Percentiles rank a stretch among this genome's conserved stretches.
These are phyloP conservation scores for Taxillus chinensis DNA, from an alignment of 164 flowering plant genomes.

Conservation along the genomic window DNA sequence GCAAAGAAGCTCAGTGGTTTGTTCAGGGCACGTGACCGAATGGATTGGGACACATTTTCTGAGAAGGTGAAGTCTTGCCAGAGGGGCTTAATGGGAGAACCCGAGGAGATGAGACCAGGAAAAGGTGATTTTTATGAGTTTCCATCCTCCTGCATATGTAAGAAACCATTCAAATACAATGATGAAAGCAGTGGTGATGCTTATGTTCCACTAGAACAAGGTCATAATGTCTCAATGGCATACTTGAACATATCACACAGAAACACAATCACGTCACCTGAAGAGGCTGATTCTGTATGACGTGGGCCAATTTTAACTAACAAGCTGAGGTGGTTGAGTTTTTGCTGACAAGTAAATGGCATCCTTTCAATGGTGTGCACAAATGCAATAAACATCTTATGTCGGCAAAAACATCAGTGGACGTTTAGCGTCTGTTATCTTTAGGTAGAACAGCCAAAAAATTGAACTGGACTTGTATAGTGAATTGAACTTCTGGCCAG, in stretches of 20 bases:
- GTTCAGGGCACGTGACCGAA: conserved; percentile 48
- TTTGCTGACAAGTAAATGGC: too few relatives aligned
- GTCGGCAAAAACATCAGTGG: neutral
- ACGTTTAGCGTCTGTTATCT: neutral
- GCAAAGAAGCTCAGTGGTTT: conserved; percentile 72
- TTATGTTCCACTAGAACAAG: neutral
- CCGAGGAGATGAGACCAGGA: conserved; percentile 83
- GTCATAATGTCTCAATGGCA: neutral
- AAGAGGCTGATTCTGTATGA: too few relatives aligned
- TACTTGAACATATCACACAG: neutral
- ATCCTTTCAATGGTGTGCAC: too few relatives aligned
- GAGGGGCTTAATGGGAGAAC: conserved; percentile 96
- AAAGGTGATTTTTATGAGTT: conserved; percentile 86
- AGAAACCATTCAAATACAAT: conserved; percentile 24
- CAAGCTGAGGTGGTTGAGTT: too few relatives aligned
- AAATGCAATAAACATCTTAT: too few relatives aligned
- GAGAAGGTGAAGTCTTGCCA: conserved; percentile 66
- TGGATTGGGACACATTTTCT: conserved; percentile 71
- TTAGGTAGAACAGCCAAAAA: neutral
- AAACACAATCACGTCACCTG: too few relatives aligned
- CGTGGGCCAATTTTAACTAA: too few relatives aligned
- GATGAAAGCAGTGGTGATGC: neutral
- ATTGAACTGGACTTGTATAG: conserved; percentile 8
- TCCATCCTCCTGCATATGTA: conserved; percentile 77
- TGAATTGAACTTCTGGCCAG: neutral